Base-by-base conservation (phyloP, 2,329 filamentous ascomycete species). In the Ophiostoma himal-ulmi region DNA sequence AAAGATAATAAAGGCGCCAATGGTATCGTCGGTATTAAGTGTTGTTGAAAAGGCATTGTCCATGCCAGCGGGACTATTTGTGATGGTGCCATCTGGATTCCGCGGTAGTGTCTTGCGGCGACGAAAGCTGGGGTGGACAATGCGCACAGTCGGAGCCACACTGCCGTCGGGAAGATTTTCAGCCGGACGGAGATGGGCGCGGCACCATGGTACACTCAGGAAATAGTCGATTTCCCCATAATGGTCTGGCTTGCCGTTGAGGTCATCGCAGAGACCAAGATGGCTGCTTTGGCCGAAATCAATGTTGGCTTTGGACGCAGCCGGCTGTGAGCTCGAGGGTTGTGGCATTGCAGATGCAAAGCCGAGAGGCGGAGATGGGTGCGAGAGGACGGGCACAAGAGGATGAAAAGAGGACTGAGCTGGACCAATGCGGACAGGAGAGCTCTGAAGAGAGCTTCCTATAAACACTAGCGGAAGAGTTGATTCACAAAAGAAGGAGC, bases 1-100 rank as follows among this genome's bases (percentile, higher is more conserved):
- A 72, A 83, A 78, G 34, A 78, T 77, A 11, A 85, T 74, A 73
- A 82, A 82, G 4, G 76, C 77, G 1, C 79, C 75, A 69, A 90
- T 82, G 4, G 86, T 86, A 30, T 80, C 78, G 1, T 77, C 73
- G 0, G 83, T 82, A 69, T 83, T 82, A 67, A 89, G 79, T 0
- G 85, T 87, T 52, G 81, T 79, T 3, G 83, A 82, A 74, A 86
- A 73, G 1, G 68, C 66, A 26, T 71, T 73, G 71, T 72, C 70
- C 13, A 69, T 41, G 17, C 62, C 60, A 14, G 39, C 20, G 34
- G 41, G 44, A 52, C 37, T 62, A 70, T 65, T 72, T 10, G 36
- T 65, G n/a, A 66, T 44, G 57, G 37, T 62, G 60, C 69, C 69
- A 65, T 70, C 65, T 22, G 54, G 30, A 10, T 68, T 52, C 30